A percentile compares a stretch with the other conserved stretches of the same genome.
Conservation (phyloP, 306 rosid species). For the Citrullus amarus region DNA sequence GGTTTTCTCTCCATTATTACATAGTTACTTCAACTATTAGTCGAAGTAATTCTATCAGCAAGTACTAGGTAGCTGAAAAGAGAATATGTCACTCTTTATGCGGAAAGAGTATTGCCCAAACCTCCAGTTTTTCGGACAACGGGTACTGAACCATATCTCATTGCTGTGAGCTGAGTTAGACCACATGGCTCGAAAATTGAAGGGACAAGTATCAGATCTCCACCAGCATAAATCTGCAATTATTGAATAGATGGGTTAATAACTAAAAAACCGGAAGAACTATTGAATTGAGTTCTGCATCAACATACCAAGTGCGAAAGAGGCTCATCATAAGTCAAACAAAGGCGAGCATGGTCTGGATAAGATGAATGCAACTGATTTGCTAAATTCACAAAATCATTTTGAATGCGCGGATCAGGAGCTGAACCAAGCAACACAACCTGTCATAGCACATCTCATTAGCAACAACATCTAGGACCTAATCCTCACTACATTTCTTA, state of each 20-base stretch:
- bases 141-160: constrained; percentile 97
- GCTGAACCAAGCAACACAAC: constrained; percentile 97
- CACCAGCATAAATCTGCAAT: constrained; percentile 82
- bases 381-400: constrained; percentile 76
- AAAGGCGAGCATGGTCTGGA: constrained; percentile 56
- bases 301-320: constrained; percentile 84
- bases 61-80: neutral
- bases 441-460: constrained; percentile 27
- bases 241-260: neutral
- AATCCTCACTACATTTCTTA: constrained; percentile 8
- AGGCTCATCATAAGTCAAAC: constrained; percentile 90
- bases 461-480: neutral
- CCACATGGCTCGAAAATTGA: constrained; percentile 99
- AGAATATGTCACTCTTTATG: neutral
- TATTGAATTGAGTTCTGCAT: neutral
- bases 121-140: constrained; percentile 96
- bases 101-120: neutral
- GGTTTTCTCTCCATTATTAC: neutral
- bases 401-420: constrained; percentile 93
- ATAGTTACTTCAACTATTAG: neutral
- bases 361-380: constrained; percentile 54
- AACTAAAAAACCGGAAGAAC: neutral
- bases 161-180: constrained; percentile 88
- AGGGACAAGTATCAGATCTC: constrained; percentile 90
- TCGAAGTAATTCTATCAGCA: neutral